Evolutionary conservation across 352 stramenopile species (phyloP), one percentile per base, ranked within the genome.

Genomic region (Peronospora farinosa): DNA sequence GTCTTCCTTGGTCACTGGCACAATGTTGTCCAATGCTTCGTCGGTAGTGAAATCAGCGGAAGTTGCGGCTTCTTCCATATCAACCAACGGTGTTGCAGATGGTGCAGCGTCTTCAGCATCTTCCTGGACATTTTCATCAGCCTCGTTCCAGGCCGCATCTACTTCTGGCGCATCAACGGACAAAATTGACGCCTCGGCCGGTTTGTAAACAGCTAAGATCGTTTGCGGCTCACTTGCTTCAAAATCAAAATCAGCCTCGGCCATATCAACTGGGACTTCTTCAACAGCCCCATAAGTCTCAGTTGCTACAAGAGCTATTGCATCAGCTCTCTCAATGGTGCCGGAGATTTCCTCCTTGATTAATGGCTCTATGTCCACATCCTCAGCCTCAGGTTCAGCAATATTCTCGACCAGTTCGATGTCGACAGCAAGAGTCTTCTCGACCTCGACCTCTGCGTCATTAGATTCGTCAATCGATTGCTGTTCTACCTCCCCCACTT

Each of bases 31-130:
- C 3, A 63, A 8, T 11, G 45, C 13, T 36, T 69, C 47, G 32
- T 50, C 39, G 7, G 50, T 69, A 16, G 45, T 63, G 36, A 58
- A 65, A 30, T 69, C 61, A 3, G 56, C 51, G 37, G 17, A 57
- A 33, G 31, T 25, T 11, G n/a, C 27, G 17, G 60, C n/a, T 15
- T 43, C n/a, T 12, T n/a, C 28, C 25, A 37, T 5, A n/a, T 60
- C 52, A 38, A 39, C n/a, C n/a, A 23, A 11, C 41, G 17, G 12
- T 7, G 43, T 21, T 32, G 30, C 33, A 8, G 25, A 17, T 42
- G 13, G 11, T 7, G 47, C 36, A 42, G 17, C 36, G 8, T 40
- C 45, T 43, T 57, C 37, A 35, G 10, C 19, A 43, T 23, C 36
- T 46, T 47, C 40, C 1, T 25, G 21, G n/a, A 8, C 30, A 37